Evolutionary conservation across 176 grass and related monocot species (phyloP).

Genomic region (Metroxylon sagu): DNA sequence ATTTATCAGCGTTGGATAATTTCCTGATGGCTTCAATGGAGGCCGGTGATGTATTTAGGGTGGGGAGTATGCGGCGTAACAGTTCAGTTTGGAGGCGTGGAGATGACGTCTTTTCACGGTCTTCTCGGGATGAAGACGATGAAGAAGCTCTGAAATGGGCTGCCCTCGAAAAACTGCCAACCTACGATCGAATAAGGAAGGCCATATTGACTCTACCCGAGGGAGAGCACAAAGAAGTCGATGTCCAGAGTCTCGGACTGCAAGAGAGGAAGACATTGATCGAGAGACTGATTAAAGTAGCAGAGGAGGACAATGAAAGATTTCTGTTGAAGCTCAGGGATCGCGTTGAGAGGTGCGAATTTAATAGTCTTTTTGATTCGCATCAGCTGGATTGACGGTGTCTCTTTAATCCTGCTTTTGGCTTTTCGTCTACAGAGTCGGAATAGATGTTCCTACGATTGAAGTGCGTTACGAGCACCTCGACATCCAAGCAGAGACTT

Average conservation of each 20-base stretch:
- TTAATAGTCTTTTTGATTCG: too few relatives aligned
- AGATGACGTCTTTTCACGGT: slow-evolving; percentile 58
- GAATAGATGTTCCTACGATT: slow-evolving; percentile 67
- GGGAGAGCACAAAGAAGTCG: slow-evolving; percentile 34
- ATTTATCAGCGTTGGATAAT: too few relatives aligned
- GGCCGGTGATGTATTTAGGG: slow-evolving; percentile 31
- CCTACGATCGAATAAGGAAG: slow-evolving; percentile 45
- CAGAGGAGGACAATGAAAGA: slow-evolving; percentile 64
- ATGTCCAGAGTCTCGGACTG: slow-evolving; percentile 39
- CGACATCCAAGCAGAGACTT: slow-evolving; percentile 37
- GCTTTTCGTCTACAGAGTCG: slow-evolving; percentile 31
- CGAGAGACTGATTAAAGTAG: slow-evolving; percentile 54
- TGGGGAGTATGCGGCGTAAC: slow-evolving; percentile 41
- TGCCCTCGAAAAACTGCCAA: slow-evolving; percentile 88
- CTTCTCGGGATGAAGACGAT: slow-evolving; percentile 68
- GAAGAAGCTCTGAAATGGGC: slow-evolving; percentile 91
- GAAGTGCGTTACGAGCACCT: slow-evolving; percentile 71
- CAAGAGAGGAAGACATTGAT: slow-evolving; percentile 47
- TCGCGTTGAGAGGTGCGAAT: slow-evolving; percentile 60
- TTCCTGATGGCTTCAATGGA: slow-evolving; percentile 14
- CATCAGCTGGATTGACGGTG: background rate
- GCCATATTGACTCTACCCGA: slow-evolving; percentile 38
- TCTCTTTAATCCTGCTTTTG: background rate
- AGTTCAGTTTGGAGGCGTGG: slow-evolving; percentile 47
- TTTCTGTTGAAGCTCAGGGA: slow-evolving; percentile 74